Conservation (phyloP, 345 rosid species). For the Mercurialis annua region DNA sequence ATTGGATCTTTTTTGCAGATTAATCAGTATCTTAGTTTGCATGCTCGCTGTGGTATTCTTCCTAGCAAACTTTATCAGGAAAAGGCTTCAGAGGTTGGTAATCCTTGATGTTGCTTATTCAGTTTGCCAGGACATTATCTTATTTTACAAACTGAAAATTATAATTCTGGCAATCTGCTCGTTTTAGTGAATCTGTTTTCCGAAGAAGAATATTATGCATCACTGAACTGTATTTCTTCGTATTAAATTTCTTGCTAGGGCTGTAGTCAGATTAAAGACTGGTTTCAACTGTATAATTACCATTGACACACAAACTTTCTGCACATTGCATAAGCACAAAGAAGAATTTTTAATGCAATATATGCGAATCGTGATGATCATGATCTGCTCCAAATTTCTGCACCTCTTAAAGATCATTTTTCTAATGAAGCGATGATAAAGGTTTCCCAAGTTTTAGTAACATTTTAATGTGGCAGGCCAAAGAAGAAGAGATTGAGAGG, state of each 20-base stretch:
- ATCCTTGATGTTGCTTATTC: slow-evolving; percentile 7
- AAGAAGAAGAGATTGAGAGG: slow-evolving; percentile 93
- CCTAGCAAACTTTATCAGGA: slow-evolving; percentile 76
- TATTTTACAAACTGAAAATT: not conserved
- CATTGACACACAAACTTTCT: not conserved
- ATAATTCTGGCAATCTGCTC: not conserved
- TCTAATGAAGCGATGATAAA: not conserved
- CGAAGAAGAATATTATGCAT: not conserved
- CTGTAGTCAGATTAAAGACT: not conserved
- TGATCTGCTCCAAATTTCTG: not conserved
- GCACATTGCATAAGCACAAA: not conserved
- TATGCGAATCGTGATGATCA: not conserved
- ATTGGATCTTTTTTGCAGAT: slow-evolving; percentile 49
- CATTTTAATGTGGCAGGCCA: slow-evolving; percentile 68
- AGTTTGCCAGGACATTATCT: not conserved
- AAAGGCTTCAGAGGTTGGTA: slow-evolving; percentile 67
- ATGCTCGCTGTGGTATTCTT: slow-evolving; percentile 60
- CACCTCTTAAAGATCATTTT: not conserved
- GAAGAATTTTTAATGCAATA: slow-evolving; percentile 5
- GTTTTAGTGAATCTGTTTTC: slow-evolving; percentile 1
- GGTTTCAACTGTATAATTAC: not conserved
- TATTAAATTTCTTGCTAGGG: not conserved
- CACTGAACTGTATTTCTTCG: not conserved
- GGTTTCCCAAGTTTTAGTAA: slow-evolving; percentile 12
- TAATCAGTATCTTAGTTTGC: slow-evolving; percentile 63